Evolutionary conservation across 2,329 filamentous ascomycete genomes (phyloP).

Genomic region (Lecanicillium sp.): DNA sequence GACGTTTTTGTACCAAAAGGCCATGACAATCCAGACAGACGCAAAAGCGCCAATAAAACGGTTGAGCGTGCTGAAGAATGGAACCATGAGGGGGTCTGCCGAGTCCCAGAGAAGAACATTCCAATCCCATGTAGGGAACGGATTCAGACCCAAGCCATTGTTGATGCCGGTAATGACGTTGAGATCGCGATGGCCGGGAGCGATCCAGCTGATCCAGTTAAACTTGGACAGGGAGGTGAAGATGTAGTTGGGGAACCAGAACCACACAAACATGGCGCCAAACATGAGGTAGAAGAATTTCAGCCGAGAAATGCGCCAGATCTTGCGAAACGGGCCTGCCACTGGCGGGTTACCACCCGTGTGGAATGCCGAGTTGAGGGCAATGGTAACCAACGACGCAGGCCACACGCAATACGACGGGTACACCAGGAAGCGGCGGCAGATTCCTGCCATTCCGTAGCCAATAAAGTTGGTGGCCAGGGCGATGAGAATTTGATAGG

Average conservation of each 20-base stretch:
- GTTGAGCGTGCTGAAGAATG: conserved; percentile 54
- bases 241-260: conserved; percentile 50
- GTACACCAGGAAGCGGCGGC: conserved; percentile 45
- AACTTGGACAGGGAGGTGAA: conserved; percentile 44
- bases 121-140: conserved; percentile 40
- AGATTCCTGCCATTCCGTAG: conserved; percentile 50
- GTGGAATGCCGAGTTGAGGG: conserved; percentile 46
- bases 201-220: conserved; percentile 50
- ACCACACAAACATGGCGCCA: conserved; percentile 46
- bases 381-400: conserved; percentile 44
- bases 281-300: conserved; percentile 44
- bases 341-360: conserved; percentile 31
- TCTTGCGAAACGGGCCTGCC: conserved; percentile 32
- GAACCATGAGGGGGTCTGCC: conserved; percentile 37
- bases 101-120: conserved; percentile 35
- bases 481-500: conserved; percentile 47
- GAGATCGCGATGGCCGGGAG: conserved; percentile 33
- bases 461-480: conserved; percentile 50
- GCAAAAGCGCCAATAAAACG: conserved; percentile 49
- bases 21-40: conserved; percentile 45
- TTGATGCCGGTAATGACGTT: conserved; percentile 34
- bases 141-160: conserved; percentile 37
- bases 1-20: conserved; percentile 49
- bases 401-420: conserved; percentile 51
- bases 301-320: conserved; percentile 39